Base-by-base conservation (phyloP, 106 monocot species). In the Apostasia ramifera region DNA sequence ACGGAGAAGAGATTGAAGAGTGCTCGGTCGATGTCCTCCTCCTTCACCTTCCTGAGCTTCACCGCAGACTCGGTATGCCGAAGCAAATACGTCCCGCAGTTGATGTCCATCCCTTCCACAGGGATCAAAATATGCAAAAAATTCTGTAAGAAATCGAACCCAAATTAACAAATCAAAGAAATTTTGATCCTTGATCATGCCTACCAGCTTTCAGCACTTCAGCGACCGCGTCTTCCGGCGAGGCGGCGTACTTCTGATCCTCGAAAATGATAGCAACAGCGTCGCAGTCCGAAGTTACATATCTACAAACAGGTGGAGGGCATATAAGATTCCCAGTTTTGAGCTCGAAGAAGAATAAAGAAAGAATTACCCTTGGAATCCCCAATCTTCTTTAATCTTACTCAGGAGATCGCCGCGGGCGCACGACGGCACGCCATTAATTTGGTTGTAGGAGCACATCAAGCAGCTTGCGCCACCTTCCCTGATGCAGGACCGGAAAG, bases 361-460 rank as follows among this genome's bases (percentile, higher is more conserved):
- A 52, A 63, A 8, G 2, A 2, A 57, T 70, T 81, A 98, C 97
- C 97, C 98, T 44, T 82, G 39, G 58, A 99, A 85, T 44, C 87
- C 90, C 93, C 98, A 99, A 5, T 90, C 83, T 2, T 83, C 67
- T 47, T 89, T 76, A 43, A 84, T 82, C 55, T 85, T 79, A 55
- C 66, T 54, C 6, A 90, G 58, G 7, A 93, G 81, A 68, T 85
- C 83, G 8, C 58, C 54, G 6, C 75, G 57, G 38, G 98, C 98
- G 57, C 98, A 99, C 12, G 84, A 55, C 3, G 93, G 93, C 38
- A 99, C 76, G 10, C 98, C 98, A 61, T 99, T 90, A n/a, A 99
- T 77, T 61, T 82, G 83, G 65, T 99, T 99, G 68, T 99, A 93
- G n/a, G 98, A 84, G 71, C 93, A 98, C 98, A 93, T 98, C 68